Evolutionary conservation across 345 rosid genomes (phyloP).

Genomic region (Sonneratia alba): DNA sequence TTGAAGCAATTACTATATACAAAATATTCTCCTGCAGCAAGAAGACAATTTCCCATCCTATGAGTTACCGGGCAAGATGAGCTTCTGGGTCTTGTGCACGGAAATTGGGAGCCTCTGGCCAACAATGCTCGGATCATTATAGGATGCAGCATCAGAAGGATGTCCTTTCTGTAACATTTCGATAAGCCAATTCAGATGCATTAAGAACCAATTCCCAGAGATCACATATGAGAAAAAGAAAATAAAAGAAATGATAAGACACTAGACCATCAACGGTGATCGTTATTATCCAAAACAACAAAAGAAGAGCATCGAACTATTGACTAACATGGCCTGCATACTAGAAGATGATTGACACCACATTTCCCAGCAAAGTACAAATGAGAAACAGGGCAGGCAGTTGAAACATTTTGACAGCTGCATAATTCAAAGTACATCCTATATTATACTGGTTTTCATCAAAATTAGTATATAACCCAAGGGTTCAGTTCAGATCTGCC

Average conservation of each 20-base stretch:
- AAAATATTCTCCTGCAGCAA: slow-evolving; percentile 7
- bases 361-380: too few species aligned
- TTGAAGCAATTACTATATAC: background rate
- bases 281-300: too few species aligned
- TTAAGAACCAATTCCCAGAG: background rate
- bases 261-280: background rate
- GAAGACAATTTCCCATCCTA: slow-evolving; percentile 17
- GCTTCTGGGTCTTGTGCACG: slow-evolving; percentile 64
- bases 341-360: too few species aligned
- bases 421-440: too few species aligned
- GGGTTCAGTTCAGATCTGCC: too few species aligned
- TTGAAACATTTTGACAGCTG: too few species aligned
- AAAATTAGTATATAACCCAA: too few species aligned
- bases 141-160: slow-evolving; percentile 67
- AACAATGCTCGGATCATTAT: slow-evolving; percentile 75
- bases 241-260: too few species aligned
- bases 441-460: too few species aligned
- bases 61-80: slow-evolving; percentile 35
- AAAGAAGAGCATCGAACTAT: background rate
- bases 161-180: slow-evolving; percentile 68
- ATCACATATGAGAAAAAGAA: too few species aligned
- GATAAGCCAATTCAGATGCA: slow-evolving; percentile 5
- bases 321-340: background rate
- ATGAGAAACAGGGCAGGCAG: too few species aligned
- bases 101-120: slow-evolving; percentile 80